Conservation (phyloP, 805 yeast species). For the Lachancea sp. region DNA sequence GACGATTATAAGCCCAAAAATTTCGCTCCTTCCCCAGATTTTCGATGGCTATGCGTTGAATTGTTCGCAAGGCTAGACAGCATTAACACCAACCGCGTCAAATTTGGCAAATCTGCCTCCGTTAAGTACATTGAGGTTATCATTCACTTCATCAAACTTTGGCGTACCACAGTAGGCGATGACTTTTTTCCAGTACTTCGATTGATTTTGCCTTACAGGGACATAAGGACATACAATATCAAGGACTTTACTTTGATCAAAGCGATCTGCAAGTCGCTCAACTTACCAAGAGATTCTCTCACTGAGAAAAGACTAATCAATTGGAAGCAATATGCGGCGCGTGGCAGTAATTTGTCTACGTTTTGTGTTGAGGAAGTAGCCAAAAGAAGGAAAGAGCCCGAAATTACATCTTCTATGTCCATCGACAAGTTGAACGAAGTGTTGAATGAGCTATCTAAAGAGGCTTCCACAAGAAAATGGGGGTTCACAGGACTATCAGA, state of each 20-base stretch:
- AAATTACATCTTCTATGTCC: slow-evolving; percentile 32
- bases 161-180: slow-evolving; percentile 51
- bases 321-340: slow-evolving; percentile 43
- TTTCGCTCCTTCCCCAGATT: slow-evolving; percentile 34
- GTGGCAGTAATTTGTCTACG: slow-evolving; percentile 43
- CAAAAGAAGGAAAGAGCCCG: slow-evolving; percentile 41
- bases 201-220: slow-evolving; percentile 57
- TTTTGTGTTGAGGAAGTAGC: slow-evolving; percentile 43
- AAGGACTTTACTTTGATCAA: slow-evolving; percentile 57
- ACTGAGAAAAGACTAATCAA: slow-evolving; percentile 47
- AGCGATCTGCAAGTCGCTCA: slow-evolving; percentile 44
- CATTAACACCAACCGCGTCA: slow-evolving; percentile 13
- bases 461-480: slow-evolving; percentile 15
- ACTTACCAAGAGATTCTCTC: slow-evolving; percentile 52
- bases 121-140: slow-evolving; percentile 28
- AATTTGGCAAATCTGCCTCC: slow-evolving; percentile 16
- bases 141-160: slow-evolving; percentile 39
- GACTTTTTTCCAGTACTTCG: slow-evolving; percentile 64
- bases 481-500: slow-evolving; percentile 19
- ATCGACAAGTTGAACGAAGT: slow-evolving; percentile 45
- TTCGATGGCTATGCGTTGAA: slow-evolving; percentile 34
- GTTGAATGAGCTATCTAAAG: slow-evolving; percentile 40
- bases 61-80: slow-evolving; percentile 27
- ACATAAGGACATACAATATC: slow-evolving; percentile 53
- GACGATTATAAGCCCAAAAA: slow-evolving; percentile 16